Base-by-base conservation (phyloP, 257 asterid genomes). In the Solanum microdontum region DNA sequence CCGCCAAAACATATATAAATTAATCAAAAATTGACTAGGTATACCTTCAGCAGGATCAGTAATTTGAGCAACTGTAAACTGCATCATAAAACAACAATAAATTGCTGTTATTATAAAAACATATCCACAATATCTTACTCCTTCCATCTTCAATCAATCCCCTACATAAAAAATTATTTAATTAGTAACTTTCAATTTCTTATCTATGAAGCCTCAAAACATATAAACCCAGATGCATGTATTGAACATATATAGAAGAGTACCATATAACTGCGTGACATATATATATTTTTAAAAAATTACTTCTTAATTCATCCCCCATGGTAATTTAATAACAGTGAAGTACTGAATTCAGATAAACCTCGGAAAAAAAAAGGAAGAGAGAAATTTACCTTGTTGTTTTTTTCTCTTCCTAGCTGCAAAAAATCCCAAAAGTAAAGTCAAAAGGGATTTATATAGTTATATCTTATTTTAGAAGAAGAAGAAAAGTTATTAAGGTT, bases 11-110 rank as follows among this genome's bases (percentile, higher is more conserved):
- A 74, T 21, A 74, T 19, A 34, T 33, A 15, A 73, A 73, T 66
- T 12, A 66, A 34, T 9, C 43, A 84, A 87, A 51, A 26, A 14
- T 58, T 62, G 28, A 11, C 70, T 62, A 62, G 32, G 12, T 32
- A 51, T 51, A 89, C 90, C 90, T 86, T 89, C 90, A 86, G 87
- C 37, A 36, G 90, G 89, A 74, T 89, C 87, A 73, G 90, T 86
- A 51, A 89, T 55, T 26, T 70, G 87, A 64, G 89, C 76, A 82
- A 51, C 66, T 28, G 72, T n/a, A 82, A 89, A 55, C 1, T 69
- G 2, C 10, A 80, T 45, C 87, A 83, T 30, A 69, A 24, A 88
- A 80, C 86, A 88, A 80, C 82, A 86, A 80, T 21, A 69, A 82
- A 80, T 86, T 30, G 70, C 12, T 6, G 64, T 60, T 55, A 55